Conservation (phyloP, 305 asterid genomes). For the Euphrasia arctica region DNA sequence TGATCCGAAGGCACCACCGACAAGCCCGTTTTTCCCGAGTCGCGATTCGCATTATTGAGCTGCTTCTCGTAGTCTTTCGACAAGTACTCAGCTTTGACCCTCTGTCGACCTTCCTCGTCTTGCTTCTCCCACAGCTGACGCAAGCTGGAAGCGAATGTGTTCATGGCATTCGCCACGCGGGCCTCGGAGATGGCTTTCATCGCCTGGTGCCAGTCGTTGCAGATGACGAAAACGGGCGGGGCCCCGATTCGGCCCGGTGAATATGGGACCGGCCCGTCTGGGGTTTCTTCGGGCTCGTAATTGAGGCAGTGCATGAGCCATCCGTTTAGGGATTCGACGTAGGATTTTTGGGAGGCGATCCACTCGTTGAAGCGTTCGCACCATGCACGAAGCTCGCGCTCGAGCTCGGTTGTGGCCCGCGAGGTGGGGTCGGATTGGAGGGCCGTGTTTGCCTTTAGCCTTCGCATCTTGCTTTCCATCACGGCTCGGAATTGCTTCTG, state of each 20-base stretch:
- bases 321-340: slow-evolving; percentile 68
- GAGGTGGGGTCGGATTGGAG: slow-evolving; percentile 50
- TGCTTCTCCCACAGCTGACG: slow-evolving; percentile 80
- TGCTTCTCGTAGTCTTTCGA: slow-evolving; percentile 60
- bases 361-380: slow-evolving; percentile 67
- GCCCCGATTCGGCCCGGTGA: slow-evolving; percentile 92
- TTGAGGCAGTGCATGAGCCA: slow-evolving; percentile 81
- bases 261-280: slow-evolving; percentile 78
- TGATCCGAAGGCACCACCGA: slow-evolving; percentile 57
- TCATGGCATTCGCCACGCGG: slow-evolving; percentile 71
- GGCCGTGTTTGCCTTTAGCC: slow-evolving; percentile 65
- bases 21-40: slow-evolving; percentile 26
- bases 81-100: slow-evolving; percentile 68
- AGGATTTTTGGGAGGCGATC: slow-evolving; percentile 71
- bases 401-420: slow-evolving; percentile 73
- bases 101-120: slow-evolving; percentile 82
- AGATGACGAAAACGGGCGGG: slow-evolving; percentile 77
- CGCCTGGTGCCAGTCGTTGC: slow-evolving; percentile 91
- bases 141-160: slow-evolving; percentile 62
- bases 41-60: slow-evolving; percentile 18
- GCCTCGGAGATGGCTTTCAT: slow-evolving; percentile 68
- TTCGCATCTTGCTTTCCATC: slow-evolving; percentile 79
- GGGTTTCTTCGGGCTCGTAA: slow-evolving; percentile 67
- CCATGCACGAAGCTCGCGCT: slow-evolving; percentile 83
- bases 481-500: slow-evolving; percentile 92